A percentile compares a stretch with the other conserved stretches of the same genome.
Conservation (phyloP, 768 basidiomycete species). For the Lactarius pseudohatsudake region DNA sequence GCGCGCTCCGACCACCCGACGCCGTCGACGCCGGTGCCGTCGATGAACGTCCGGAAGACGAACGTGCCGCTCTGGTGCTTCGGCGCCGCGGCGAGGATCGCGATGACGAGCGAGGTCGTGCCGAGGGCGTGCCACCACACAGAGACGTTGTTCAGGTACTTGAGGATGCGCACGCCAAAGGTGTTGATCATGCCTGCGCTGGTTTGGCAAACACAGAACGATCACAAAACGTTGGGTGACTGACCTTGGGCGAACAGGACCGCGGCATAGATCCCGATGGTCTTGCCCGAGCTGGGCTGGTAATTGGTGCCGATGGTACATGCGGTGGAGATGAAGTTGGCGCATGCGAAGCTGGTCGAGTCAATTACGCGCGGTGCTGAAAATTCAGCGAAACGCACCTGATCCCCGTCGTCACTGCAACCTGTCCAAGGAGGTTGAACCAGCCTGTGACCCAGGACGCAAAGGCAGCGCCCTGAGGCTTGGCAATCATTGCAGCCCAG, state of each 20-base stretch:
- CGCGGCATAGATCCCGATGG: slow-evolving; percentile 68
- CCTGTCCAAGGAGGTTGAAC: slow-evolving; percentile 75
- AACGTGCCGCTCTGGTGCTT: slow-evolving; percentile 65
- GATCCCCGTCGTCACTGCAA: slow-evolving; percentile 75
- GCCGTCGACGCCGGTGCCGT: slow-evolving; percentile 56
- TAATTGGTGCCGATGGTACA: slow-evolving; percentile 60
- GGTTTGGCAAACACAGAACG: no score
- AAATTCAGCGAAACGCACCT: slow-evolving; percentile 38
- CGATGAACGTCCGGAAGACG: slow-evolving; percentile 70
- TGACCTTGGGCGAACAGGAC: slow-evolving; percentile 62
- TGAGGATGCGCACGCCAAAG: slow-evolving; percentile 65
- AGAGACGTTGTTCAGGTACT: slow-evolving; percentile 69
- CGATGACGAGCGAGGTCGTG: slow-evolving; percentile 63
- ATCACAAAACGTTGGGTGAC: no score
- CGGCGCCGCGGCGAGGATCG: slow-evolving; percentile 70
- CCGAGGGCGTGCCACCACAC: slow-evolving; percentile 76
- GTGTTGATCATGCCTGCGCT: slow-evolving; percentile 71
- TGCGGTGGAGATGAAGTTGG: slow-evolving; percentile 65
- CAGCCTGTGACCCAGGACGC: slow-evolving; percentile 77
- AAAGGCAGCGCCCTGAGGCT: slow-evolving; percentile 54
- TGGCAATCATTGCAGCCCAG: slow-evolving; percentile 77
- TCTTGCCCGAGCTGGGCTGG: slow-evolving; percentile 55
- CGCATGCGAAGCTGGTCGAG: slow-evolving; percentile 54
- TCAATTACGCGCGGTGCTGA: not conserved
- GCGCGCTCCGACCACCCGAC: slow-evolving; percentile 68